Evolutionary conservation across 83 land plant species (phyloP).

Genomic region (Isoetes engelmannii): DNA sequence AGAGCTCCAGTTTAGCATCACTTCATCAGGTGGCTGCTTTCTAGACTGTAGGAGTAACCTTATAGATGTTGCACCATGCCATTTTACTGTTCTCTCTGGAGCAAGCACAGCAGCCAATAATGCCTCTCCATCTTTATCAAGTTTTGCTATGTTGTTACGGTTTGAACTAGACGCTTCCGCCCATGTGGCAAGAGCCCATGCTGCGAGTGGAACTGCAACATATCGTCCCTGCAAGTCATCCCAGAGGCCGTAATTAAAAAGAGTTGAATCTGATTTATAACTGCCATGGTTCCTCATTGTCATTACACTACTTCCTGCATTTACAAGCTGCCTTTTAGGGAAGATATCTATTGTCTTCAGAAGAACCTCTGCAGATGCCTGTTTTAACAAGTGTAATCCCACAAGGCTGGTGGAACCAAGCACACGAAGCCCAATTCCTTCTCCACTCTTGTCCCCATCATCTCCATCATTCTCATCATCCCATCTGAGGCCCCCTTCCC

Average conservation of each 20-base stretch:
- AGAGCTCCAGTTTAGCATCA: constrained; percentile 70
- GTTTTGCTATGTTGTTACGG: constrained; percentile 61
- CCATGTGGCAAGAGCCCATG: constrained; percentile 99
- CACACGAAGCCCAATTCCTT: constrained; percentile 68
- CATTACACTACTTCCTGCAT: constrained; percentile 13
- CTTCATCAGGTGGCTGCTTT: constrained; percentile 48
- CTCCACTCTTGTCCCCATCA: constrained; percentile 48
- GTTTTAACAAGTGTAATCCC: constrained; percentile 36
- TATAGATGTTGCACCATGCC: constrained; percentile 91
- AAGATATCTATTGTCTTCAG: neutral
- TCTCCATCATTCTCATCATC: constrained; percentile 46
- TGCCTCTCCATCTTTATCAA: constrained; percentile 85
- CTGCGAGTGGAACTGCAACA: constrained; percentile 96
- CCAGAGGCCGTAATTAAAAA: constrained; percentile 70
- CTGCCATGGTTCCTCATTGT: constrained; percentile 9
- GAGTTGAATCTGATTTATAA: neutral
- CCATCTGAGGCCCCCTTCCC: constrained; percentile 56
- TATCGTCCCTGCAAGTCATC: constrained; percentile 86
- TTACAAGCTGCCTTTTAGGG: neutral
- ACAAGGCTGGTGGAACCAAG: constrained; percentile 65
- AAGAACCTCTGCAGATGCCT: neutral
- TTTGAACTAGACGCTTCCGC: constrained; percentile 74
- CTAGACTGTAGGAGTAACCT: constrained; percentile 55
- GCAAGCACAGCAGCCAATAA: constrained; percentile 73
- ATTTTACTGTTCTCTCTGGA: constrained; percentile 91